Evolutionary conservation across 352 stramenopile genomes (phyloP), one percentile per base, ranked within the genome.

Genomic region (Globisporangium recalcitrans): DNA sequence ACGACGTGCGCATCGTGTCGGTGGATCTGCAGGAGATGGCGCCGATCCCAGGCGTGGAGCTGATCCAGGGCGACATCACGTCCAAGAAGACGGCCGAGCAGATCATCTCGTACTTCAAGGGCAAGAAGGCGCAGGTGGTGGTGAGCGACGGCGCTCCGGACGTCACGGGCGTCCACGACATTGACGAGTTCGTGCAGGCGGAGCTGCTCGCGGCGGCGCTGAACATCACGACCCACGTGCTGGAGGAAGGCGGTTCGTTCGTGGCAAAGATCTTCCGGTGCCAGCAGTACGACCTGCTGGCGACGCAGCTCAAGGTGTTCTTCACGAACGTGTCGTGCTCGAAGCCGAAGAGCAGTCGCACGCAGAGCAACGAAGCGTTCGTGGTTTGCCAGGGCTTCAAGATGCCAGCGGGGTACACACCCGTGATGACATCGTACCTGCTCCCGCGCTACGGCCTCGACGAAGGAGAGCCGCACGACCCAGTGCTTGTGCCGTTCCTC

Each of bases 1-100:
- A 78, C 9, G 69, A 86, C 36, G 77, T 93, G 34, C 74, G 82
- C 58, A 96, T 99, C 47, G 93, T 99, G 49, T 97, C 97, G 21
- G 97, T 99, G 38, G 98, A 99, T 77, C 74, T 99, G 54, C 97
- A 99, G 71, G 96, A 98, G 61, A 99, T 99, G 96, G 96, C 97
- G 62, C 96, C 97, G 10, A 98, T 99, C 56, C 75, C 80, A 0
- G 97, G 97, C 44, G 97, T 99, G n/a, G 75, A 91, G 63, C 87
- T 97, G 40, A 75, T 99, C 26, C 95, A 99, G 72, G 97, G 97
- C 62, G 85, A 94, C 69, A 99, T 99, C 72, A 99, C 97, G 46
- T 97, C 88, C 9, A 87, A 97, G 60, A 81, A 88, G 54, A 99
- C 97, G n/a, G 96, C 96, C 0, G 81, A 97, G 65, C 74, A 92